Conservation (phyloP, 169 alveolate genomes). For the Plasmodium falciparum region DNA sequence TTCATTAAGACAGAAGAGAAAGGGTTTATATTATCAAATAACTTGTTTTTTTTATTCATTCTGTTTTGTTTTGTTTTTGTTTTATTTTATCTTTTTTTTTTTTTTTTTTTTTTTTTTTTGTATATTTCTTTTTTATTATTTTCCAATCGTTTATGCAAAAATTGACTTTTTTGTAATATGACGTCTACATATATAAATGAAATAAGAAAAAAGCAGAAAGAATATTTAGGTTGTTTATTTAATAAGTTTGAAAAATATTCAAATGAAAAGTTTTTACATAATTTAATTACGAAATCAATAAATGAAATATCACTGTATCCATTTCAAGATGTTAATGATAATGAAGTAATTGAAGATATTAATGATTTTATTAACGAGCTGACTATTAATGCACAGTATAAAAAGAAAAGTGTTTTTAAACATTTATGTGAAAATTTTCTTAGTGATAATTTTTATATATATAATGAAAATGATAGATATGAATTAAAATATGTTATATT, state of each 20-base stretch:
- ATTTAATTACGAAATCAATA: constrained; percentile 60
- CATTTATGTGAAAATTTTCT: constrained; percentile 69
- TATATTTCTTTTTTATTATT: neutral
- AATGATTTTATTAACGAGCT: constrained; percentile 62
- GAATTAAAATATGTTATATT: constrained; percentile 70
- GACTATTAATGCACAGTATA: constrained; percentile 75
- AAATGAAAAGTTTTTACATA: constrained; percentile 45
- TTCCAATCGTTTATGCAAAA: neutral
- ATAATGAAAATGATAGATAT: constrained; percentile 65
- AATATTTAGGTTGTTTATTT: constrained; percentile 60
- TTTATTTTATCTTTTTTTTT: neutral
- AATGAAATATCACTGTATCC: constrained; percentile 76
- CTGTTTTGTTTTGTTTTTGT: neutral
- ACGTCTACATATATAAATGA: constrained; percentile 64
- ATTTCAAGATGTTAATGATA: constrained; percentile 76
- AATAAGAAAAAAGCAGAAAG: constrained; percentile 63
- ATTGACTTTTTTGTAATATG: constrained; percentile 25
- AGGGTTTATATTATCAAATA: too few species aligned
- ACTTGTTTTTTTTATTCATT: too few species aligned
- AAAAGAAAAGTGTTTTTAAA: constrained; percentile 67
- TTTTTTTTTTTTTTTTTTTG: neutral
- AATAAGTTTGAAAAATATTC: constrained; percentile 62
- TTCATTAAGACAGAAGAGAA: too few species aligned
- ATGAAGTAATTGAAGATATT: constrained; percentile 63
- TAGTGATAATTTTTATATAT: constrained; percentile 42